A percentile compares a stretch with the other conserved stretches of the same genome.
Evolutionary conservation across 257 asterid genomes (phyloP).

Genomic region (Solanum appendiculatum): DNA sequence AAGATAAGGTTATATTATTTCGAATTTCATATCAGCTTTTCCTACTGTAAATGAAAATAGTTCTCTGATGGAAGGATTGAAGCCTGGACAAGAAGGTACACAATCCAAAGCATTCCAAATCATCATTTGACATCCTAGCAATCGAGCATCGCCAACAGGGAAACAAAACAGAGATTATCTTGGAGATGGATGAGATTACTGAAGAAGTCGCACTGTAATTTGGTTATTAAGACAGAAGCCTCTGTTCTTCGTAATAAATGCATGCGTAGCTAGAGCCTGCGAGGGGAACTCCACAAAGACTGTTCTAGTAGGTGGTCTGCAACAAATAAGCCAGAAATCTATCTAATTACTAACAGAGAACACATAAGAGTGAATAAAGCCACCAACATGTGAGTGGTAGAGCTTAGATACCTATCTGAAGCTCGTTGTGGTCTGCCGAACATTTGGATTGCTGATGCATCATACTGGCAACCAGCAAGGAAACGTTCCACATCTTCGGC

Average conservation of each 20-base stretch:
- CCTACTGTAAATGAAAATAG: not conserved
- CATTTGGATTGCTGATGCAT: conserved; percentile 39
- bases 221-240: conserved; percentile 63
- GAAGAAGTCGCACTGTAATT: conserved; percentile 52
- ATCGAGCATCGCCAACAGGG: not conserved
- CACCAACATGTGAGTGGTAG: not conserved
- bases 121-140: not conserved
- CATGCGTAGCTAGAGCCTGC: conserved; percentile 57
- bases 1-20: not conserved
- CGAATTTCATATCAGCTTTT: not conserved
- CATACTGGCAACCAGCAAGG: conserved; percentile 66
- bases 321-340: not conserved
- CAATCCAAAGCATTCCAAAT: not conserved
- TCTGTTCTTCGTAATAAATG: conserved; percentile 62
- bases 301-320: conserved; percentile 41
- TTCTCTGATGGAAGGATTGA: not conserved
- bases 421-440: conserved; percentile 29
- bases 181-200: conserved; percentile 15
- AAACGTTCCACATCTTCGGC: conserved; percentile 71
- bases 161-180: not conserved
- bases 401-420: not conserved
- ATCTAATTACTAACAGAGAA: not conserved
- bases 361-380: not conserved
- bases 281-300: conserved; percentile 64
- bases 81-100: not conserved